These are phyloP conservation scores for Neobulgaria alba DNA, from an alignment of 2,329 filamentous ascomycete genomes.

Conservation along the genomic window DNA sequence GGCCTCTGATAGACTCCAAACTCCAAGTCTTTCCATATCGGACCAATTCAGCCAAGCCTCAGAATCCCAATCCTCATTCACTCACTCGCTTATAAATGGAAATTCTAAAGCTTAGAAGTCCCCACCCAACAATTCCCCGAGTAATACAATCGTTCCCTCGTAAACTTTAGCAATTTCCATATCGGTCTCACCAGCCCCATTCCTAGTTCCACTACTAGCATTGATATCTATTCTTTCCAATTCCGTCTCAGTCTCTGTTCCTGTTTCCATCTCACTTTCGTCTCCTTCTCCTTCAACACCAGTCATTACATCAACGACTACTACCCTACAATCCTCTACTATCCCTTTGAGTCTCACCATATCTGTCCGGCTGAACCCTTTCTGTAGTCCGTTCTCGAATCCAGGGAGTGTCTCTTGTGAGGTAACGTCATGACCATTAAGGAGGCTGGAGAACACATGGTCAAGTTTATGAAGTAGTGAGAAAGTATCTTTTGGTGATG, in stretches of 20 bases:
- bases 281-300: slow-evolving; percentile 41
- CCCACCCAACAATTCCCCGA: slow-evolving; percentile 57
- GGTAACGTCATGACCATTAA: slow-evolving; percentile 58
- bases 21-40: too few species aligned
- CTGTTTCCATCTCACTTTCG: slow-evolving; percentile 26
- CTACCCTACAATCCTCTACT: slow-evolving; percentile 65
- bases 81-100: too few species aligned
- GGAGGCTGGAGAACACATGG: slow-evolving; percentile 68
- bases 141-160: slow-evolving; percentile 66
- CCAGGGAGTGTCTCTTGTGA: slow-evolving; percentile 60
- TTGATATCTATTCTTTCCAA: neutral
- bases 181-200: slow-evolving; percentile 32
- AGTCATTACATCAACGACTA: slow-evolving; percentile 58
- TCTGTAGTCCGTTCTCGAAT: slow-evolving; percentile 49
- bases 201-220: neutral
- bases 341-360: slow-evolving; percentile 81
- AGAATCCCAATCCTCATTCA: too few species aligned
- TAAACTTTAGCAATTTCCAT: slow-evolving; percentile 72
- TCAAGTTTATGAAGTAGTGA: slow-evolving; percentile 69
- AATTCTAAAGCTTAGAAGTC: too few species aligned
- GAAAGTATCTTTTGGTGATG: slow-evolving; percentile 61
- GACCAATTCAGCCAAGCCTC: too few species aligned
- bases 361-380: slow-evolving; percentile 66
- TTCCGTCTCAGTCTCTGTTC: neutral
- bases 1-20: too few species aligned